Conservation (phyloP, 2,329 filamentous ascomycete species). For the Hymenoscyphus albidus region DNA sequence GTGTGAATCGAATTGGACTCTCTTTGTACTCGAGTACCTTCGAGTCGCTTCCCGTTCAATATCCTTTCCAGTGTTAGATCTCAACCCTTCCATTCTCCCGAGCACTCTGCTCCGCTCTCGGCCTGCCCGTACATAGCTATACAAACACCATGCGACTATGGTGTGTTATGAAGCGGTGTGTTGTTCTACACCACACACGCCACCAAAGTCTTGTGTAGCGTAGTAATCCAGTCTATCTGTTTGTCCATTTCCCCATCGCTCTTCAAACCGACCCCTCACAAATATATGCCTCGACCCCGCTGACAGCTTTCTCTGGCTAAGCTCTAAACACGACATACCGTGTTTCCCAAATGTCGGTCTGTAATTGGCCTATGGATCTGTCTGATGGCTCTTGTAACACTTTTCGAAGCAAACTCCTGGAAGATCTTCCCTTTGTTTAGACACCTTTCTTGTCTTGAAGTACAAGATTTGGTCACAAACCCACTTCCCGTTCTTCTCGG, state of each 20-base stretch:
- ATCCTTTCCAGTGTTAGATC: background rate
- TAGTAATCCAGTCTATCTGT: background rate
- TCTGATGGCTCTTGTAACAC: slow-evolving; percentile 7
- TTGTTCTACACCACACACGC: background rate
- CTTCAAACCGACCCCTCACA: background rate
- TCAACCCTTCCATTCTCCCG: background rate
- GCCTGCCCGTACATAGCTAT: background rate
- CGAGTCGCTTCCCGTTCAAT: background rate
- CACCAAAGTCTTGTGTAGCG: background rate
- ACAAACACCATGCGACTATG: background rate
- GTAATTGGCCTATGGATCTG: background rate
- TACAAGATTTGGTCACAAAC: slow-evolving; percentile 3
- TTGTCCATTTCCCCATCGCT: slow-evolving; percentile 1
- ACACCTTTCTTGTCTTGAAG: slow-evolving; percentile 1
- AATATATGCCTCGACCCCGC: slow-evolving; percentile 6
- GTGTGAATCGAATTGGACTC: background rate
- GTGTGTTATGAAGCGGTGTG: background rate
- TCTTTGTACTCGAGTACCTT: background rate
- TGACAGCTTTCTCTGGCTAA: slow-evolving; percentile 6
- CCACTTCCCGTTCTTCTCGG: background rate
- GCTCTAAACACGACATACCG: slow-evolving; percentile 5
- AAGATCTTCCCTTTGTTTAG: slow-evolving; percentile 1
- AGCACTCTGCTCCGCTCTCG: background rate
- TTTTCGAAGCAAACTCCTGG: background rate
- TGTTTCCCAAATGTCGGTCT: background rate